Conservation (phyloP, 1,284 basidiomycete genomes). For the Ceratorhiza oryzae-sativae region DNA sequence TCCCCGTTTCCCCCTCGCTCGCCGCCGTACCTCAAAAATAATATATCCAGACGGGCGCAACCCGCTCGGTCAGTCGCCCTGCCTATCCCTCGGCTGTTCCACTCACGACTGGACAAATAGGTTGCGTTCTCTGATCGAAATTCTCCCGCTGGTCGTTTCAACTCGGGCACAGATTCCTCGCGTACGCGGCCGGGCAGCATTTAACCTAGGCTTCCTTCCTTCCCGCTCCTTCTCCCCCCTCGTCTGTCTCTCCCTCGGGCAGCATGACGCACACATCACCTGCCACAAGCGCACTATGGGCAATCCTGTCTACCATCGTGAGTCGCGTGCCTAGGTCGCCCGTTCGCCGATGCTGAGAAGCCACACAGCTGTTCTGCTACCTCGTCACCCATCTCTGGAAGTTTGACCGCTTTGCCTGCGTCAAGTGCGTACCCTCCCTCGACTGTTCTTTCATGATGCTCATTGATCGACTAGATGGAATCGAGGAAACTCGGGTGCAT, state of each 20-base stretch:
- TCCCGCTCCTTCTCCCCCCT: neutral
- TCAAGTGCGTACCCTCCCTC: constrained; percentile 26
- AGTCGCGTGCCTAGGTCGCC: neutral
- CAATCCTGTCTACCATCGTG: constrained; percentile 39
- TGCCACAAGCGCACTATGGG: constrained; percentile 38
- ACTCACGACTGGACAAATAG: neutral
- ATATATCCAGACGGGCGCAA: no score
- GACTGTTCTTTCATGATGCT: neutral
- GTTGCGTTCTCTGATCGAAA: constrained; percentile 4
- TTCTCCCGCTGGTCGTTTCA: constrained; percentile 19
- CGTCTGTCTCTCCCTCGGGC: neutral
- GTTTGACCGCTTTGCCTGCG: constrained; percentile 40
- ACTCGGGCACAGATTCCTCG: neutral
- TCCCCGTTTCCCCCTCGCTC: neutral
- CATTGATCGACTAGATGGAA: constrained; percentile 28
- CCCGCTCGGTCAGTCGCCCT: no score
- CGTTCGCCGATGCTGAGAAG: neutral
- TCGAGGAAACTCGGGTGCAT: constrained; percentile 34
- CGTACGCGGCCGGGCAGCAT: neutral
- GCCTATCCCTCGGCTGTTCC: neutral
- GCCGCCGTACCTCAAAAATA: no score
- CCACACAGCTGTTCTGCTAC: constrained; percentile 30
- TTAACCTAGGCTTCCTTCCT: neutral
- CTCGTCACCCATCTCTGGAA: constrained; percentile 40
- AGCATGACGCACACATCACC: constrained; percentile 41